A percentile compares a stretch with the other conserved stretches of the same genome.
phyloP scores from a whole-genome alignment of 495 filamentous ascomycete genomes.

The Neurospora sp. region DNA sequence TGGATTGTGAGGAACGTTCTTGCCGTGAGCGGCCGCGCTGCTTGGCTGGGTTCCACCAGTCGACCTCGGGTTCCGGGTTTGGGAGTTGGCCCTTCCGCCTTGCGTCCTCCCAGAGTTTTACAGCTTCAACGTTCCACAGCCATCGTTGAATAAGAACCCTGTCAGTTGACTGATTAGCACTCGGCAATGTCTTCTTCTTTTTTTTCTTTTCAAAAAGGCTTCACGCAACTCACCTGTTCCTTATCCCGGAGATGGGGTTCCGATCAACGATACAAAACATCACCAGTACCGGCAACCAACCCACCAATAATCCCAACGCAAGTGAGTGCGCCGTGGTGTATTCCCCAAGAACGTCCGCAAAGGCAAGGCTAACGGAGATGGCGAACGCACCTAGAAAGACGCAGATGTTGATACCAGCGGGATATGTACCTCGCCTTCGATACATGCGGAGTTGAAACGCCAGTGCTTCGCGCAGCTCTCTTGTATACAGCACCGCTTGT shows the following conservation, averaged over 20 bases:
- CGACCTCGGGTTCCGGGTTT: not conserved
- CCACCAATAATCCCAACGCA: conserved; percentile 35
- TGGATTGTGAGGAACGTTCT: not conserved
- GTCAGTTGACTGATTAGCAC: conserved; percentile 16
- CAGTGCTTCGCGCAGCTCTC: conserved; percentile 6
- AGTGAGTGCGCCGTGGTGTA: conserved; percentile 35
- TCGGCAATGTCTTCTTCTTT: not conserved
- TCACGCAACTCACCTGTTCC: conserved; percentile 18
- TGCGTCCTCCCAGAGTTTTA: conserved; percentile 1
- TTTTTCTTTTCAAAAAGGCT: not conserved
- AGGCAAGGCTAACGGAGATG: conserved; percentile 36
- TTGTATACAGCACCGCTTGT: not conserved
- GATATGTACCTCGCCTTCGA: conserved; percentile 5
- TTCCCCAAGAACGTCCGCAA: conserved; percentile 24
- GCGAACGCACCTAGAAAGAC: conserved; percentile 21
- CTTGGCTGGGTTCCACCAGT: not conserved
- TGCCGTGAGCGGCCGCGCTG: not conserved
- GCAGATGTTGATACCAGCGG: conserved; percentile 1
- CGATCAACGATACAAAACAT: conserved; percentile 37
- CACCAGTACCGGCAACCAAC: conserved; percentile 41
- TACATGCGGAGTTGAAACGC: conserved; percentile 5
- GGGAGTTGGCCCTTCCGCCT: not conserved
- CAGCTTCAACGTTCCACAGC: conserved; percentile 10
- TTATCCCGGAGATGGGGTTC: conserved; percentile 32
- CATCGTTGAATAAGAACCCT: conserved; percentile 2